Evolutionary conservation across 148 eudicot genomes (phyloP), one percentile per base, ranked within the genome.

Genomic region (Heliosperma pusillum): DNA sequence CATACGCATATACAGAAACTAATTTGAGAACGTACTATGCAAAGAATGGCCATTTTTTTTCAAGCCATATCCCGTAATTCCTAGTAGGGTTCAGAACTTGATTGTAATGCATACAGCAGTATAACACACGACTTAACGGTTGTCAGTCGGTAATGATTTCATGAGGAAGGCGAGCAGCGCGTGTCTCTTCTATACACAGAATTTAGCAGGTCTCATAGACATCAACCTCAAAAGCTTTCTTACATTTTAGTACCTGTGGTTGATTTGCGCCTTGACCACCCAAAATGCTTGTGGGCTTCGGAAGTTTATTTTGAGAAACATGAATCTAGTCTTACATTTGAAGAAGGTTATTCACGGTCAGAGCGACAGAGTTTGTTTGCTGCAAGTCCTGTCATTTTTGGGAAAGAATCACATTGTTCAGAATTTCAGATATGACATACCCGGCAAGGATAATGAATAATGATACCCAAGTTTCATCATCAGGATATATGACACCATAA

Each of bases 341-440:
- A 79, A 95, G 93, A 80, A 95, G 97, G 85, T 92, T 92, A 87
- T 92, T 95, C 68, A 95, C 91, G 70, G 97, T 92, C 75, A 88
- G 89, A 24, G 92, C 75, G 15, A 86, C 99, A 25, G 97, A 92
- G 78, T 90, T 87, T 33, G 99, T 92, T 59, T 81, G 87, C 85
- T 92, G 99, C 86, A 95, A 81, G 71, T 95, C 97, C 99, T 95
- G 94, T 73, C 87, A 70, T 67, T 25, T 27, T 47, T n/a, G 24
- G 19, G 44, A 24, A 75, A 77, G 30, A 62, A 44, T 24, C 45
- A 63, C 15, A 50, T 50, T 50, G 55, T 50, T 50, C 19, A 50
- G 55, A 50, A 12, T 17, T 50, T 50, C 19, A 50, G 55, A 50
- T 50, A 12, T 47, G 53, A 47, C 16, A 2, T 47, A 50, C 17